Base-by-base conservation (phyloP, 345 rosid species). In the Leavenworthia alabamica region DNA sequence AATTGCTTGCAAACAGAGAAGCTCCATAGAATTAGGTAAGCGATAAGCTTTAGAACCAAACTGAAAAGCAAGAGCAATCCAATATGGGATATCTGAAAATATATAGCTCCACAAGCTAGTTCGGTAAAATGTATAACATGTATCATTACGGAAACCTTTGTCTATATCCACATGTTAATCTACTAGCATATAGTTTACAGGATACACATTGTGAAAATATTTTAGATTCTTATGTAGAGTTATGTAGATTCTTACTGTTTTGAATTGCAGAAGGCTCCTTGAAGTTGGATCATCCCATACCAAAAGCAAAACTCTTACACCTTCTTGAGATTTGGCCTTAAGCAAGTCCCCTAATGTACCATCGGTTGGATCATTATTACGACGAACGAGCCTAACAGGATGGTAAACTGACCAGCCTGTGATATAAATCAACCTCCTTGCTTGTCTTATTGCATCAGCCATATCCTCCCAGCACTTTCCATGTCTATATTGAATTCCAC, bases 251-350 rank as follows among this genome's bases (percentile, higher is more conserved):
- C 82, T 77, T 80, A 91, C 96, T 28, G 73, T 86, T 70, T 77
- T 83, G 64, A 47, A 71, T 19, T 92, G 92, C 27, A 88, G 43
- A 67, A 91, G 53, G 77, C 88, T 84, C 66, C 71, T 80, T 33
- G 98, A 91, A 50, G 95, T 83, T 19, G 96, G 98, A 80, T 91
- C 98, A 81, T 91, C 98, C 98, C 98, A 91, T 23, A 86, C 86
- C 56, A 91, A 84, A 45, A 91, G 85, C 73, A 91, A 81, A 55
- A 91, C 98, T 63, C 96, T 71, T 10, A 91, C 98, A 70, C 98
- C 96, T 79, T 91, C 96, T 46, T 83, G 98, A 58, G 98, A 91
- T 74, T 91, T 91, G 16, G n/a, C 57, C 63, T 83, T 91, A 24
- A 91, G 88, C 71, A 91, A 84, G 53, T 86, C 86, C 23, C 98